Evolutionary conservation across 2,329 filamentous ascomycete genomes (phyloP), one percentile per base, ranked within the genome.

Genomic region (Sclerotinia sclerotiorum): DNA sequence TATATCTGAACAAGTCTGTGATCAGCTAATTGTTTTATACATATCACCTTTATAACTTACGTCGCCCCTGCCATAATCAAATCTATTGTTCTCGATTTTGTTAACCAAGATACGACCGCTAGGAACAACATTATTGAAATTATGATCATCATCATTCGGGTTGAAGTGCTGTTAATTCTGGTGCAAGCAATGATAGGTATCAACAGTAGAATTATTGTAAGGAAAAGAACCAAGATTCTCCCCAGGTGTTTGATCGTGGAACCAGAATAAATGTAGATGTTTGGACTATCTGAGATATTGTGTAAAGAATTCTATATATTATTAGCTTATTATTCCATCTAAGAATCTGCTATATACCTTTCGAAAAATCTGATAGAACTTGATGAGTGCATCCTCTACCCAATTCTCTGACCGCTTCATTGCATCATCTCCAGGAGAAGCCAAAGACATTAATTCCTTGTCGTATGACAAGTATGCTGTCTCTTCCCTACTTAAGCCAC

Each of bases 401-500:
- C 42, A 64, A 52, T 49, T 52, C 48, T 54, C 27, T 15, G 49
- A 39, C 61, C 48, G 13, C 6, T 48, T 48, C 19, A 64, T 52
- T 49, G 61, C 46, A 49, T 39, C 49, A 46, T 64, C 61, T 39
- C 5, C 13, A 32, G 61, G 21, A 29, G 61, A 27, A 54, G 61
- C 61, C 42, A 64, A 52, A 49, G 42, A 64, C 32, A 64, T 49
- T 52, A 64, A 24, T 56, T 67, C 67, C 39, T 49, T 29, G 19
- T 58, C n/a, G 35, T 61, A 29, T 46, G 29, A 21, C 29, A 70
- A 62, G 62, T 68, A 70, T 39, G 27, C 48, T 29, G 61, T 65
- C 44, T 70, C 69, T 24, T 65, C 48, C 39, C 67, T 68, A 27
- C 32, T 48, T 15, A 70, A 48, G 55, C 61, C 61, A 21, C 60